Percentiles rank a stretch among this genome's conserved stretches.
Conservation (phyloP, 2,329 filamentous ascomycete species). For the Xylaria sp. region DNA sequence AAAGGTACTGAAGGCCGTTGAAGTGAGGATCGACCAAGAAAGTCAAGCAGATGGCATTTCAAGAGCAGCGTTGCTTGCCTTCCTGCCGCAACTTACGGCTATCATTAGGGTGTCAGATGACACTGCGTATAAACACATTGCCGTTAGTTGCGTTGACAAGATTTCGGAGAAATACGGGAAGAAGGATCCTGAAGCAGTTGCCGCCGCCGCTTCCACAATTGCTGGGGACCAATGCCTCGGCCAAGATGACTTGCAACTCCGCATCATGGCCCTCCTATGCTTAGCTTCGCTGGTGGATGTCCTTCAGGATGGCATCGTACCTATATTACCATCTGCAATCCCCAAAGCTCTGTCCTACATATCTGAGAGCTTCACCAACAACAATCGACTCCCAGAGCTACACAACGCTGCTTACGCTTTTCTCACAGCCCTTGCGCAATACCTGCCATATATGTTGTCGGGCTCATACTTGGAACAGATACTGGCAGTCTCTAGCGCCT, state of each 20-base stretch:
- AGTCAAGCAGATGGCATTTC: constrained; percentile 71
- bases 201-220: constrained; percentile 76
- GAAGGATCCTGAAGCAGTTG: constrained; percentile 79
- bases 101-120: constrained; percentile 77
- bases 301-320: constrained; percentile 82
- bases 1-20: constrained; percentile 81
- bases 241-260: constrained; percentile 72
- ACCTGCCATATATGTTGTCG: constrained; percentile 89
- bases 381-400: constrained; percentile 63
- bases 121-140: constrained; percentile 79
- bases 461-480: constrained; percentile 74
- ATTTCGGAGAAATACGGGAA: constrained; percentile 96
- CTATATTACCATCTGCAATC: constrained; percentile 78
- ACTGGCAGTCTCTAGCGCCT: constrained; percentile 73
- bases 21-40: constrained; percentile 76
- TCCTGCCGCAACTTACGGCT: constrained; percentile 77
- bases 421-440: constrained; percentile 77
- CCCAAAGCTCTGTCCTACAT: constrained; percentile 75
- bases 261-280: constrained; percentile 84
- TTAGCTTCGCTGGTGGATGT: constrained; percentile 89
- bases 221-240: constrained; percentile 78
- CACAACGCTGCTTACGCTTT: constrained; percentile 85
- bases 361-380: constrained; percentile 61
- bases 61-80: constrained; percentile 73
- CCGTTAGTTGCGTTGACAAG: constrained; percentile 87